phyloP scores from a whole-genome alignment of 495 filamentous ascomycete species.

The Aspergillus egyptiacus region DNA sequence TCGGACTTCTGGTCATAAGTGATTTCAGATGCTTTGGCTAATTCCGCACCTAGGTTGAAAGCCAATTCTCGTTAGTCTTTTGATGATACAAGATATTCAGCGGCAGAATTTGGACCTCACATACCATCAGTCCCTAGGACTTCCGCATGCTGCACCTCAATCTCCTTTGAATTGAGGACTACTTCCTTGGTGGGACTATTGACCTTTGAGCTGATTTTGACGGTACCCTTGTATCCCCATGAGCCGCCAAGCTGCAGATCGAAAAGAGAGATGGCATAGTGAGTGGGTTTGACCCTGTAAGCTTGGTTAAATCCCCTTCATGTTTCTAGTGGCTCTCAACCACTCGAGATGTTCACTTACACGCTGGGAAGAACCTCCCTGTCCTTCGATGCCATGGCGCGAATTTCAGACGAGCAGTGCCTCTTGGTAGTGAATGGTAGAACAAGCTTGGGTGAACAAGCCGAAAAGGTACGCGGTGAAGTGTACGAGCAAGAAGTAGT shows the following conservation, averaged over 20 bases:
- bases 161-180: constrained; percentile 59
- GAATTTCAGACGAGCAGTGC: constrained; percentile 37
- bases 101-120: not conserved
- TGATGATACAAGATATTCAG: not conserved
- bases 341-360: constrained; percentile 32
- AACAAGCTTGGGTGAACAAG: constrained; percentile 16
- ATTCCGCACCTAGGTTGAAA: constrained; percentile 21
- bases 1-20: constrained; percentile 75
- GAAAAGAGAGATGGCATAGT: constrained; percentile 78
- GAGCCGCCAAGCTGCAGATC: constrained; percentile 65
- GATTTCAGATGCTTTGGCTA: constrained; percentile 58
- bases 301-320: not conserved
- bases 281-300: constrained; percentile 68
- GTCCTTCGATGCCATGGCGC: constrained; percentile 41
- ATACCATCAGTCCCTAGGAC: constrained; percentile 31
- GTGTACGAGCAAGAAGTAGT: constrained; percentile 23
- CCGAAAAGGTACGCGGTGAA: constrained; percentile 19
- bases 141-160: constrained; percentile 36
- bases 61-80: constrained; percentile 10
- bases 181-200: constrained; percentile 60
- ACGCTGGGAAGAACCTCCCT: constrained; percentile 49
- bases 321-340: not conserved
- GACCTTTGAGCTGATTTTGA: constrained; percentile 59
- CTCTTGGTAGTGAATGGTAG: constrained; percentile 18
- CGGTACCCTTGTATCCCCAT: constrained; percentile 79